Evolutionary conservation across 352 stramenopile species (phyloP), one percentile per base, ranked within the genome.

Genomic region (Pythium diclinum): DNA sequence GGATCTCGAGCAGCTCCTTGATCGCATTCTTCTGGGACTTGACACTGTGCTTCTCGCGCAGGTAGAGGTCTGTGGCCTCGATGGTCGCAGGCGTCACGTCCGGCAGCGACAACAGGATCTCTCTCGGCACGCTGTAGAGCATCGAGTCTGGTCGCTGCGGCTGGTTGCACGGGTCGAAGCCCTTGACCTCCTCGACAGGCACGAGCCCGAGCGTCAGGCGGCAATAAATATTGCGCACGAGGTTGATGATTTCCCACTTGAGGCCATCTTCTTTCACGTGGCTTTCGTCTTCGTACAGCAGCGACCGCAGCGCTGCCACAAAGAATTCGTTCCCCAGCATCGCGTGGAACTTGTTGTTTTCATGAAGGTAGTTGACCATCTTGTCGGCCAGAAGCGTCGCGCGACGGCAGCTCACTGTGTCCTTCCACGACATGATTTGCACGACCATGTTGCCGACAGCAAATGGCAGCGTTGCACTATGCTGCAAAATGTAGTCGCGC

Each of bases 21-120:
- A 93, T 77, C 9, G 78, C 78, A 58, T 91, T 93, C 72, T 93
- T 93, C 61, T 93, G 84, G 21, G 79, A 88, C 63, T 93, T 93
- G 46, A 86, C 74, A 44, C 84, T 93, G 64, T 88, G 81, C 44
- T 91, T 90, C 59, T 85, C 74, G 28, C 84, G 80, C 52, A 93
- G 52, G 19, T 84, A 65, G 23, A 57, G 67, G 16, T 93, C 84
- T 0, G 87, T 71, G 5, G 69, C 67, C 17, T 79, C 81, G 9
- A 93, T 61, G 6, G 81, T 73, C 3, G 56, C 38, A 14, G 64
- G 44, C 0, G 72, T 77, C 14, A 89, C 71, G 9, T 85, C 77
- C 0, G 78, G 81, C 49, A 93, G 69, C 19, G 80, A 86, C 10
- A 88, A 60, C 44, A 93, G 55, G 38, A 90, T 79, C 14, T 82